Base-by-base conservation (phyloP, 805 yeast genomes). In the Candida patagonica region DNA sequence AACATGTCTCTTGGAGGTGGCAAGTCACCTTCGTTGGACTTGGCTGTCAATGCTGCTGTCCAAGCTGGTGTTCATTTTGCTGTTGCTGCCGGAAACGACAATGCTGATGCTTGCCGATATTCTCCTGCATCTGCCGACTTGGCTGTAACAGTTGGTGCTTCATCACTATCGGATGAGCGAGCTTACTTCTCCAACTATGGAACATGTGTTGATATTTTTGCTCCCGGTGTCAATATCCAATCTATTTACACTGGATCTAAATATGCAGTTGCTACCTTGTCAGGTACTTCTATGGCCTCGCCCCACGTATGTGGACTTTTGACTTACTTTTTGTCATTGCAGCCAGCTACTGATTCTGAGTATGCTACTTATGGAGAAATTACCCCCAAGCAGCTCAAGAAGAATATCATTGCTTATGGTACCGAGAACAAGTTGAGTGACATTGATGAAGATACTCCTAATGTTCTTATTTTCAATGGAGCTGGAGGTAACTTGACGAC, bases 241-340 rank as follows among this genome's bases (percentile, higher is more conserved):
- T 70, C 76, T 35, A 73, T 77, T 45, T 74, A 70, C 62, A 73
- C 68, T 47, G 76, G 77, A 38, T 68, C 74, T 27, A 60, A 60
- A 39, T 53, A 62, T 36, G 75, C 74, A 47, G 67, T 74, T 25
- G 70, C 72, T 46, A 62, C 70, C 19, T 63, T 74, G 63, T 71
- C 78, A 25, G 80, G 80, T 49, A 74, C 80, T 16, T 74, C 79
- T 29, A 74, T 74, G 80, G 79, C 79, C 19, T 67, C 79, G 12
- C 79, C 80, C 29, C 78, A 74, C 52, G 60, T 74, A 47, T 67
- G 73, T 27, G 79, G 80, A 16, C 64, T 74, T 52, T 61, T 73
- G 56, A 57, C 78, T 5, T 74, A 74, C 65, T 74, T 64, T 59
- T 61, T 74, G 46, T 73, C 78, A 13, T 68, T 73, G 55, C 71